phyloP scores from a whole-genome alignment of 2,329 filamentous ascomycete species.

The Beauveria varroae region DNA sequence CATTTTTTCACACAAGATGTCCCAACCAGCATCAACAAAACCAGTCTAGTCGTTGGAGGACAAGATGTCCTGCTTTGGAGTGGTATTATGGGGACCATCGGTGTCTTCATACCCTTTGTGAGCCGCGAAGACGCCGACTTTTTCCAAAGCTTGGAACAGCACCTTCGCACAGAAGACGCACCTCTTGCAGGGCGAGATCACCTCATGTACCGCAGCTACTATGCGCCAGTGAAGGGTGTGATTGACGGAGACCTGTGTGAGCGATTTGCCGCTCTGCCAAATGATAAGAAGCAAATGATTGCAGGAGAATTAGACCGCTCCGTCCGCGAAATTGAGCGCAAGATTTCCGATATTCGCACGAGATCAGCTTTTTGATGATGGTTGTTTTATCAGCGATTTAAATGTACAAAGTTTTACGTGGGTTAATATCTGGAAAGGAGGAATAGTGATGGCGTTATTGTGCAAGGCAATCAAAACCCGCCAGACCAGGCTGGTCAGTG shows the following conservation, averaged over 20 bases:
- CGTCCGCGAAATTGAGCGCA: slow-evolving; percentile 88
- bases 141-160: slow-evolving; percentile 88
- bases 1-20: slow-evolving; percentile 92
- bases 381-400: slow-evolving; percentile 12
- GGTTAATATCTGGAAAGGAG: slow-evolving; percentile 17
- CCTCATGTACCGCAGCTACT: slow-evolving; percentile 91
- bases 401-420: slow-evolving; percentile 19
- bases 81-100: slow-evolving; percentile 88
- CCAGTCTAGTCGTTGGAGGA: slow-evolving; percentile 81
- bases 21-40: slow-evolving; percentile 82
- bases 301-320: slow-evolving; percentile 87
- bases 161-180: slow-evolving; percentile 77
- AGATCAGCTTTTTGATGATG: slow-evolving; percentile 47
- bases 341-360: slow-evolving; percentile 60
- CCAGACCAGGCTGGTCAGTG: neutral
- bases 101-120: slow-evolving; percentile 85
- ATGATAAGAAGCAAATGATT: slow-evolving; percentile 92
- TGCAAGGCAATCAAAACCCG: slow-evolving; percentile 16
- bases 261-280: slow-evolving; percentile 73
- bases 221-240: slow-evolving; percentile 89
- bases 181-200: slow-evolving; percentile 90
- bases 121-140: slow-evolving; percentile 93
- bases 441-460: slow-evolving; percentile 23
- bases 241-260: slow-evolving; percentile 98
- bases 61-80: slow-evolving; percentile 90